phyloP scores from a whole-genome alignment of 2,329 filamentous ascomycete genomes.

The Blastomyces emzantsi region DNA sequence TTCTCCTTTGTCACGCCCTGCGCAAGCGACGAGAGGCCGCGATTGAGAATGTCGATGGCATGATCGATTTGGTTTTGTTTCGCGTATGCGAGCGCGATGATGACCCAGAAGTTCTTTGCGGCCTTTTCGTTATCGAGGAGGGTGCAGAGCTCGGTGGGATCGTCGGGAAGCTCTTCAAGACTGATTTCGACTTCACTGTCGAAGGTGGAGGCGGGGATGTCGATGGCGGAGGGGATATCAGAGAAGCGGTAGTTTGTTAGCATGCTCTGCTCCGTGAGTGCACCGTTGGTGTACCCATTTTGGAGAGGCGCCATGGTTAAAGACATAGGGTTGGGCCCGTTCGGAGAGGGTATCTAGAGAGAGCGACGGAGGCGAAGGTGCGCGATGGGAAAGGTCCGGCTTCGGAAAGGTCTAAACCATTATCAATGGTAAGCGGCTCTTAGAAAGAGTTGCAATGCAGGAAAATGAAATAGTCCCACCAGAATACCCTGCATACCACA shows the following conservation, averaged over 20 bases:
- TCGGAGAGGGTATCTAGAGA: not conserved
- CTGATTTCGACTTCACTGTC: conserved; percentile 80
- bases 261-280: conserved; percentile 25
- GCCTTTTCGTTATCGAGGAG: conserved; percentile 91
- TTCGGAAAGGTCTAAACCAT: not conserved
- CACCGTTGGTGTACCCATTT: conserved; percentile 47
- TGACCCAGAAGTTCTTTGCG: conserved; percentile 91
- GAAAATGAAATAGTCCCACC: not conserved
- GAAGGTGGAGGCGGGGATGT: conserved; percentile 53
- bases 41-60: conserved; percentile 60
- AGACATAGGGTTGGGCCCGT: not conserved
- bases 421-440: not conserved
- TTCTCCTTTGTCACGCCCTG: conserved; percentile 68
- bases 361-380: not conserved
- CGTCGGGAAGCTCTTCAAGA: conserved; percentile 81
- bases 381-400: not conserved
- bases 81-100: conserved; percentile 91
- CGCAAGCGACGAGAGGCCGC: conserved; percentile 63
- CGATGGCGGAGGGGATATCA: conserved; percentile 54
- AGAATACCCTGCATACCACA: not conserved
- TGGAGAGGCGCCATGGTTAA: conserved; percentile 43
- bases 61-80: conserved; percentile 92
- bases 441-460: not conserved
- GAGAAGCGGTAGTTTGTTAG: conserved; percentile 44
- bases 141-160: conserved; percentile 89